A percentile compares a stretch with the other conserved stretches of the same genome.
phyloP scores from a whole-genome alignment of 345 rosid genomes.

The Salix brachista region DNA sequence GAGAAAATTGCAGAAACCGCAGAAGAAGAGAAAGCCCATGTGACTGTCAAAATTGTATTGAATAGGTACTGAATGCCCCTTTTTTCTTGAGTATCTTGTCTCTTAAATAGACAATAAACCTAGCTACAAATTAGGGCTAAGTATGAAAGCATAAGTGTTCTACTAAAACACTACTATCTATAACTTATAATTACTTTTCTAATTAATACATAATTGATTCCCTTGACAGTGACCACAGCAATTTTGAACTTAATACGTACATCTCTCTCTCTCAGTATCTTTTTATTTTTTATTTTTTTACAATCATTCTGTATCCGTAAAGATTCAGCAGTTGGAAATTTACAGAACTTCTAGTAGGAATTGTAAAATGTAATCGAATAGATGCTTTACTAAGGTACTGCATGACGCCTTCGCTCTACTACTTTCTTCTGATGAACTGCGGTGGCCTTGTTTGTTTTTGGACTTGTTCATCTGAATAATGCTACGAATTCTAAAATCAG shows the following conservation, averaged over 20 bases:
- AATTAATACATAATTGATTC: no score
- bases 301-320: neutral
- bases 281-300: no score
- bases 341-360: neutral
- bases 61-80: no score
- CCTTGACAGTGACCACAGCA: conserved; percentile 20
- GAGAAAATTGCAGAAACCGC: conserved; percentile 66
- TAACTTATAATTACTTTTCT: no score
- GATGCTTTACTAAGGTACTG: neutral
- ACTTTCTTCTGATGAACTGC: neutral
- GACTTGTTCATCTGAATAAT: neutral
- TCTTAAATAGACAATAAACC: no score
- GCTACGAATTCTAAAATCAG: neutral
- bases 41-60: no score
- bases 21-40: conserved; percentile 65
- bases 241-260: neutral
- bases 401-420: neutral
- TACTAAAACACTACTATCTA: no score
- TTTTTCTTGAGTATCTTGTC: no score
- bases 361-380: neutral
- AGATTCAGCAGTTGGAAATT: neutral
- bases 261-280: neutral
- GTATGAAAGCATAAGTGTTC: no score
- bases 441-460: neutral
- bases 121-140: no score